phyloP scores from a whole-genome alignment of 106 monocot genomes.

The Dioscorea dumetorum region DNA sequence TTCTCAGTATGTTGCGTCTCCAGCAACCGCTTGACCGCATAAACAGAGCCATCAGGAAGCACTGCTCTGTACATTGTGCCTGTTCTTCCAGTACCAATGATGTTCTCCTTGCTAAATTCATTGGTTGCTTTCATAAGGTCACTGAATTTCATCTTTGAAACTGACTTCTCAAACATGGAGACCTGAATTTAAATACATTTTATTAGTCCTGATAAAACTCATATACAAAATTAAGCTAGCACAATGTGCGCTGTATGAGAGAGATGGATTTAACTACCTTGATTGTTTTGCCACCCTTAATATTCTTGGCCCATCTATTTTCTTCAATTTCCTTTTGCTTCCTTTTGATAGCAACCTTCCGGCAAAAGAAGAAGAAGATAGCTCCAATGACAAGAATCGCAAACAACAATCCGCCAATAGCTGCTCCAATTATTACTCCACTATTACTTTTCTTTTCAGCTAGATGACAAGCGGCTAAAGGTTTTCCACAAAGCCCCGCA shows the following conservation, averaged over 20 bases:
- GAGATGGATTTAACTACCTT: constrained; percentile 30
- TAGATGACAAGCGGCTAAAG: constrained; percentile 28
- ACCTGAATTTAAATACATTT: constrained; percentile 17
- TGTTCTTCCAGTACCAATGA: constrained; percentile 24
- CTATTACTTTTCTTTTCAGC: constrained; percentile 22
- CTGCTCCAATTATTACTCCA: constrained; percentile 51
- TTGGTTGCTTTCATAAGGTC: constrained; percentile 47
- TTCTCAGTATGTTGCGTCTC: constrained; percentile 31
- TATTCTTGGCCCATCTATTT: constrained; percentile 57
- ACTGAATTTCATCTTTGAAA: constrained; percentile 34
- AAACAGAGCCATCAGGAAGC: constrained; percentile 25
- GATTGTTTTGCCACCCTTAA: constrained; percentile 44
- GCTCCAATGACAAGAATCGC: constrained; percentile 34
- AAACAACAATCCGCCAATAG: constrained; percentile 42
- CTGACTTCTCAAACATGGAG: constrained; percentile 36
- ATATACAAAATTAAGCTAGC: too few species aligned
- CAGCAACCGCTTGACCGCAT: constrained; percentile 32
- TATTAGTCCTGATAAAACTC: not conserved
- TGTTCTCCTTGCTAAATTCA: constrained; percentile 30
- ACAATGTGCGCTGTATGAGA: not conserved
- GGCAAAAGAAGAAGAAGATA: constrained; percentile 43
- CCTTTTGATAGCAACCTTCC: constrained; percentile 44
- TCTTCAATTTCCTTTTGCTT: constrained; percentile 39
- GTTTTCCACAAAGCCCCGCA: constrained; percentile 58
- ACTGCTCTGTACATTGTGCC: constrained; percentile 31